Percentiles rank a stretch among this genome's conserved stretches.
Conservation (phyloP, 2,329 filamentous ascomycete species). For the Cryphonectria nitschkei region DNA sequence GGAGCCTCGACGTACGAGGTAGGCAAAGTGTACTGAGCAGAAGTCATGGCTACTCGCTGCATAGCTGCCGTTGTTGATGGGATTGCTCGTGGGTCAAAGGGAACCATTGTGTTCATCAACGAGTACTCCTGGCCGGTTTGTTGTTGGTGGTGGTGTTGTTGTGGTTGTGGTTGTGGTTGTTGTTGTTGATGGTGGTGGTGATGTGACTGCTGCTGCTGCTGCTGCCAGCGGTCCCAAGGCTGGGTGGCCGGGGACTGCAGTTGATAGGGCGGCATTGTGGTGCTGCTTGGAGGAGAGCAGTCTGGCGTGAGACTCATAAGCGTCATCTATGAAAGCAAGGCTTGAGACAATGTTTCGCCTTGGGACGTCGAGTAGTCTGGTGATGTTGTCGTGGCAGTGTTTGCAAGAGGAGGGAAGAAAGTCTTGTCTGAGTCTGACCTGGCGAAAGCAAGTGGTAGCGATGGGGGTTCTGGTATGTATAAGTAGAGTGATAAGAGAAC, state of each 20-base stretch:
- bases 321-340: slow-evolving; percentile 10
- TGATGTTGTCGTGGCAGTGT: not conserved
- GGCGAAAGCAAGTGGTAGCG: not conserved
- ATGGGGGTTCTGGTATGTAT: not conserved
- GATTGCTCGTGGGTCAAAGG: slow-evolving; percentile 51
- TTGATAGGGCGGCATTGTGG: slow-evolving; percentile 52
- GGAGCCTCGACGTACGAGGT: slow-evolving; percentile 49
- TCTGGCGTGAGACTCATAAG: slow-evolving; percentile 14
- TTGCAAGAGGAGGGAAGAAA: not conserved
- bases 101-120: slow-evolving; percentile 55
- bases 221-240: slow-evolving; percentile 61
- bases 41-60: slow-evolving; percentile 48
- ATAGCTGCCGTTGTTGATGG: slow-evolving; percentile 42
- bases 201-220: slow-evolving; percentile 51
- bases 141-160: slow-evolving; percentile 46
- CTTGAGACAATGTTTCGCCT: slow-evolving; percentile 13
- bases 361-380: slow-evolving; percentile 4
- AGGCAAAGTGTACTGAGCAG: slow-evolving; percentile 50
- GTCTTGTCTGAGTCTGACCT: not conserved
- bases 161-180: no score
- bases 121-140: slow-evolving; percentile 46
- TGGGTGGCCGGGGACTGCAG: slow-evolving; percentile 48
- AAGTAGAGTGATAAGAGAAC: not conserved
- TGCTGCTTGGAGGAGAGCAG: slow-evolving; percentile 34
- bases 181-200: no score